Evolutionary conservation across 2,329 filamentous ascomycete genomes (phyloP), one percentile per base, ranked within the genome.

Genomic region (Pezicula rhizophila): DNA sequence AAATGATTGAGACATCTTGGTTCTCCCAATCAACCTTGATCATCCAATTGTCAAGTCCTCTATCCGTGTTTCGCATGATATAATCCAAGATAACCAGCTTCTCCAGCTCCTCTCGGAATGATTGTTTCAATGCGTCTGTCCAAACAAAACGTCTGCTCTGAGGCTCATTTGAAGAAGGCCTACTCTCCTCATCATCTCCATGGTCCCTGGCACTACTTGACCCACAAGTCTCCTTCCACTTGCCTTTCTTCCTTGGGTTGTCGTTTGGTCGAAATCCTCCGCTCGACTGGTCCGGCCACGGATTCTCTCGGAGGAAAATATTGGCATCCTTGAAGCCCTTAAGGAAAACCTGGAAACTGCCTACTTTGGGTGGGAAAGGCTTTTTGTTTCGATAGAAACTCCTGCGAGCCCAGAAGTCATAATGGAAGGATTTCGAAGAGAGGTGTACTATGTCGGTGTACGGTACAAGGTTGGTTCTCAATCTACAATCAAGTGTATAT

Each of bases 21-120:
- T 79, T 83, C 58, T 89, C 80, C 77, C 84, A 89, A 66, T 99
- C 91, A 28, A 99, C 88, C 67, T 89, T 93, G 64, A 99, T 90
- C 93, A 99, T 99, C 93, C 93, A 99, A 61, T 99, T 99, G 66
- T 99, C 93, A 49, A 96, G 74, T 2, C 93, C 93, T 69, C 93
- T 81, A 66, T 99, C 93, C 2, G 93, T 99, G 64, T 99, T 99
- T 50, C 93, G 82, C 93, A 99, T 99, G 55, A 99, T 95, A 66
- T 99, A 99, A 69, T 99, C 93, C 56, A 99, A 69, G 61, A 99
- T 95, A 18, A 99, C 95, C 7, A 99, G 75, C 68, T 96, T 97
- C 70, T 99, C 93, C 42, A 99, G 76, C 69, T 97, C 88, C 67
- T 99, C 93, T 34, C 93, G 77, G 65, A 99, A 96, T 0, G 89